Base-by-base conservation (phyloP, 805 yeast species). In the Metschnikowia arizonensis region DNA sequence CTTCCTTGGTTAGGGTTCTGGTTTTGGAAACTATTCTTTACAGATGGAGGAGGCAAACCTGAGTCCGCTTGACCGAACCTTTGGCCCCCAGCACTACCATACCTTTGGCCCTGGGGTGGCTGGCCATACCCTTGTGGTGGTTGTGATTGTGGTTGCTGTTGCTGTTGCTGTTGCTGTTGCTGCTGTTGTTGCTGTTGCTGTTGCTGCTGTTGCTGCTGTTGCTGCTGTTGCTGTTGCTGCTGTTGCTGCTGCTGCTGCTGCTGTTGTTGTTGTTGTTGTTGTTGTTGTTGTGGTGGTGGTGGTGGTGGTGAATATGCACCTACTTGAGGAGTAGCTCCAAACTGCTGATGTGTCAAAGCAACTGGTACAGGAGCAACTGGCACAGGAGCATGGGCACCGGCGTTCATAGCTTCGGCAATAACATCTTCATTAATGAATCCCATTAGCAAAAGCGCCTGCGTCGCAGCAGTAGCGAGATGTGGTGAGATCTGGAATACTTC, bases 361-460 rank as follows among this genome's bases (percentile, higher is more conserved):
- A n/a, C n/a, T n/a, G n/a, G n/a, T n/a, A n/a, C n/a, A 37, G 49
- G 50, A 42, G 40, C 31, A 46, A 46, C 52, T 50, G 46, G 44
- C 58, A 57, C 53, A 57, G 52, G 18, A 48, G 57, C 44, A 4
- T 7, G 26, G n/a, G 42, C 24, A 8, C 42, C 63, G 2, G 68
- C 50, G 29, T 64, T 66, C 66, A 72, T 61, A 4, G 86, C 78
- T 49, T 80, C 78, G 29, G 73, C 72, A n/a, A 85, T 79, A n/a
- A 82, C 84, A 36, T 78, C 81, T 31, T 74, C 71, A 59, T 84
- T 86, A 18, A 85, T 78, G 34, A 85, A 73, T 0, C 93, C 95
- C 90, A 85, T 85, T 39, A 84, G 69, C 15, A 85, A 64, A 50
- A 85, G 67, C 2, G 89, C 85, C 59, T 85, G 93, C 0, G 90